These are phyloP conservation scores for Dovyalis caffra DNA, from an alignment of 345 rosid species.

Conservation along the genomic window DNA sequence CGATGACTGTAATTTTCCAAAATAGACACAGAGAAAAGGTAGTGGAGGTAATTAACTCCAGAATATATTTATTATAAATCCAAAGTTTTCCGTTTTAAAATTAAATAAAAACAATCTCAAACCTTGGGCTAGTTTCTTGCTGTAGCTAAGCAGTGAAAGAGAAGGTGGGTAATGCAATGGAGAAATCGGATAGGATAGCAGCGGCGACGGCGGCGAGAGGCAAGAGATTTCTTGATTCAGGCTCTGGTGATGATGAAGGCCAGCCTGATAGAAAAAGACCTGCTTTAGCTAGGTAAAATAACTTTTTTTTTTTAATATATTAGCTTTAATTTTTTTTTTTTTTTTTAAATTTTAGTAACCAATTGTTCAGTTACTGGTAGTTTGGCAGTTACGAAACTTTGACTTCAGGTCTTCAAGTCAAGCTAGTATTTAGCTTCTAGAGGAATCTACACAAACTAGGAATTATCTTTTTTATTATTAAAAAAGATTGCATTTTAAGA, in stretches of 20 bases:
- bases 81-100: too few species aligned
- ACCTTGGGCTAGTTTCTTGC: not conserved
- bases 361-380: too few species aligned
- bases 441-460: too few species aligned
- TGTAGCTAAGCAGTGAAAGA: not conserved
- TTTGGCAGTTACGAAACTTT: too few species aligned
- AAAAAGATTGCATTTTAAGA: too few species aligned
- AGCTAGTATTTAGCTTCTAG: too few species aligned
- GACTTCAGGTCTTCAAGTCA: too few species aligned
- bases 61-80: too few species aligned
- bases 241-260: constrained; percentile 21
- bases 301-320: too few species aligned
- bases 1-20: not conserved
- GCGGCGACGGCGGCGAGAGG: constrained; percentile 6
- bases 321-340: too few species aligned
- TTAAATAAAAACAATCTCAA: not conserved
- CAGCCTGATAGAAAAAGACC: constrained; percentile 35
- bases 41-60: not conserved
- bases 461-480: too few species aligned
- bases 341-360: too few species aligned
- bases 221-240: constrained; percentile 26
- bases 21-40: not conserved
- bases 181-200: constrained; percentile 19
- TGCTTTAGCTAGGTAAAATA: constrained; percentile 32
- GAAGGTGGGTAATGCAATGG: not conserved